These are phyloP conservation scores for Trametes villosa DNA, from an alignment of 768 basidiomycete species.

Conservation along the genomic window DNA sequence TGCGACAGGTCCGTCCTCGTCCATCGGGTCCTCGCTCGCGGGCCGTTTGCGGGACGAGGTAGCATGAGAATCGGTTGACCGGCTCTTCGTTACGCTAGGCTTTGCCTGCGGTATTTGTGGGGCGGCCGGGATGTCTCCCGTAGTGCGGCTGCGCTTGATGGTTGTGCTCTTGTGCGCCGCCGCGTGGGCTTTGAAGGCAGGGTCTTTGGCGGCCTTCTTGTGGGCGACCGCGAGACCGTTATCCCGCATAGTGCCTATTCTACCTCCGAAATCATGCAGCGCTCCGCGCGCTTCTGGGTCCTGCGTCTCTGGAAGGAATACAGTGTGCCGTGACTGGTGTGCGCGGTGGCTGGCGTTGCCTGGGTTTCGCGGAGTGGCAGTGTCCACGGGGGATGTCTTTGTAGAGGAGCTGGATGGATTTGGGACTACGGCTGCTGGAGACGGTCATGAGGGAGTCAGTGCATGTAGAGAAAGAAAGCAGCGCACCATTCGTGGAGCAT, in stretches of 20 bases:
- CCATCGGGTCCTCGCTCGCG: background rate
- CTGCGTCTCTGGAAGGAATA: background rate
- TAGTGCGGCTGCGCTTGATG: background rate
- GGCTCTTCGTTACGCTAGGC: background rate
- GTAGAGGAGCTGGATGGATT: background rate
- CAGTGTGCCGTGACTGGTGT: background rate
- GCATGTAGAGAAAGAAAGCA: background rate
- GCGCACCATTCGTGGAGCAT: too few relatives aligned
- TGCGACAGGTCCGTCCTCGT: background rate
- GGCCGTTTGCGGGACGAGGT: background rate
- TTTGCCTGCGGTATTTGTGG: background rate
- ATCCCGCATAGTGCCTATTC: too few relatives aligned
- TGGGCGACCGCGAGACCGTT: background rate
- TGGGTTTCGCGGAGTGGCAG: background rate
- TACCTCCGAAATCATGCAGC: background rate
- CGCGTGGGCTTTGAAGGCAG: background rate
- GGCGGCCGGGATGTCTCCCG: background rate
- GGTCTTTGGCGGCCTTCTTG: conserved; percentile 4
- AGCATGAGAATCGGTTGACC: background rate
- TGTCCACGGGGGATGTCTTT: background rate
- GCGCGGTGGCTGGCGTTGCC: conserved; percentile 10
- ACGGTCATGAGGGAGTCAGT: background rate
- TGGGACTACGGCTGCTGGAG: background rate
- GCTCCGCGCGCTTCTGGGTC: conserved; percentile 1
- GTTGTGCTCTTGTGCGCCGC: too few relatives aligned